Percentiles rank a stretch among this genome's conserved stretches.
phyloP scores from a whole-genome alignment of 148 eudicot species.

The Silene conica region DNA sequence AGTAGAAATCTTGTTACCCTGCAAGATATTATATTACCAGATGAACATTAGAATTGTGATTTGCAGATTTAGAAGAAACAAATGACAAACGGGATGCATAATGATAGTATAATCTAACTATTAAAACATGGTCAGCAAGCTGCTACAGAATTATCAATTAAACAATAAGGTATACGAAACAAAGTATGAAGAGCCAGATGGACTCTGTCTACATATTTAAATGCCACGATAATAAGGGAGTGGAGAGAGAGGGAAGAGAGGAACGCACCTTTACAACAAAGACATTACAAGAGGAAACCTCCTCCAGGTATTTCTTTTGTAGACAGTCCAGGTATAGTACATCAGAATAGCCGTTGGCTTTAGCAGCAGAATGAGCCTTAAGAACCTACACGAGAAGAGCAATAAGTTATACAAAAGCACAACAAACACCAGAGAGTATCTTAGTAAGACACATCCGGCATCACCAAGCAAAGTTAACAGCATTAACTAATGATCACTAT shows the following conservation, averaged over 20 bases:
- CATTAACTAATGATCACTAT: too few species aligned
- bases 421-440: not conserved
- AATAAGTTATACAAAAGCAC: not conserved
- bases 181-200: not conserved
- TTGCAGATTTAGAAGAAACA: not conserved
- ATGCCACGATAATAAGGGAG: not conserved
- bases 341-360: constrained; percentile 86
- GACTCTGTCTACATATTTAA: not conserved
- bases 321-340: constrained; percentile 88
- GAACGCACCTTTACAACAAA: constrained; percentile 81
- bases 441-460: not conserved
- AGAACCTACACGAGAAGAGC: constrained; percentile 47
- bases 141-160: not conserved
- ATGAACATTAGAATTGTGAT: not conserved
- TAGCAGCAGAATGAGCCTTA: constrained; percentile 86
- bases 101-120: not conserved
- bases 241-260: not conserved
- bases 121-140: not conserved
- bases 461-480: not conserved
- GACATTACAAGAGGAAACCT: constrained; percentile 91
- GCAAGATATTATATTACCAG: constrained; percentile 11
- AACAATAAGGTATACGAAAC: not conserved
- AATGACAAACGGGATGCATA: not conserved
- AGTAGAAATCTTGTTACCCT: constrained; percentile 81
- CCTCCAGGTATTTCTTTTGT: constrained; percentile 87